Percentiles rank a stretch among this genome's conserved stretches.
These are phyloP conservation scores for Rhizopus arrhizus DNA, from an alignment of 371 early-diverging fungal genomes.

Conservation along the genomic window DNA sequence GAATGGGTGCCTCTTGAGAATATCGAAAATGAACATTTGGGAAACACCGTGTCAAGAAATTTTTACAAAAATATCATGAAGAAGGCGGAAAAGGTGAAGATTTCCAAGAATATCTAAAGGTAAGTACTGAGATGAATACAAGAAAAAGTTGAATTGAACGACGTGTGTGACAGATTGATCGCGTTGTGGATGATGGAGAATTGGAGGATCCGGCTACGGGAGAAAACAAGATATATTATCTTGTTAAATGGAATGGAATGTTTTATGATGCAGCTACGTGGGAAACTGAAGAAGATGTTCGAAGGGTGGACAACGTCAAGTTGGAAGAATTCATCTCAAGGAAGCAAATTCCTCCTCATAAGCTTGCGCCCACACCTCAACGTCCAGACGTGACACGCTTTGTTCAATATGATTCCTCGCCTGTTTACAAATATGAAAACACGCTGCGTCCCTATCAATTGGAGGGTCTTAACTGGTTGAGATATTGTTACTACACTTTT, in stretches of 20 bases:
- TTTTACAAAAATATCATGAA: conserved; percentile 62
- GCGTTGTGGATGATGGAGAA: conserved; percentile 84
- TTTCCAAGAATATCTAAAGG: conserved; percentile 46
- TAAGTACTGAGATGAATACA: conserved; percentile 14
- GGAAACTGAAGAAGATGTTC: conserved; percentile 74
- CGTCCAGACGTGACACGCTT: conserved; percentile 58
- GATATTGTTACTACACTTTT: conserved; percentile 67
- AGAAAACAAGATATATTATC: conserved; percentile 63
- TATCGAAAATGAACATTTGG: conserved; percentile 67
- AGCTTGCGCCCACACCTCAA: conserved; percentile 43
- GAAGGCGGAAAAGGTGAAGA: conserved; percentile 55
- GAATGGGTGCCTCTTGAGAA: conserved; percentile 74
- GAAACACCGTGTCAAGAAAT: conserved; percentile 75
- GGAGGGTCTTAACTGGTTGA: conserved; percentile 72
- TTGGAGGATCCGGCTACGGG: conserved; percentile 50
- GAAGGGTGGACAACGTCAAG: conserved; percentile 48
- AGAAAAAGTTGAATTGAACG: no score
- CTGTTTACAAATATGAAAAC: conserved; percentile 69
- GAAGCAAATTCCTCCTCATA: conserved; percentile 46
- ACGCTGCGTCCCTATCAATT: conserved; percentile 67
- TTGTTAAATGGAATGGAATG: conserved; percentile 88
- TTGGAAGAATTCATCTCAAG: conserved; percentile 52
- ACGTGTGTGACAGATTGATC: conserved; percentile 58
- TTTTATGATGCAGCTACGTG: conserved; percentile 86
- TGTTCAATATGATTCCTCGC: conserved; percentile 47